Percentiles rank a stretch among this genome's conserved stretches.
phyloP scores from a whole-genome alignment of 768 basidiomycete genomes.

The Flagelloscypha sp. region DNA sequence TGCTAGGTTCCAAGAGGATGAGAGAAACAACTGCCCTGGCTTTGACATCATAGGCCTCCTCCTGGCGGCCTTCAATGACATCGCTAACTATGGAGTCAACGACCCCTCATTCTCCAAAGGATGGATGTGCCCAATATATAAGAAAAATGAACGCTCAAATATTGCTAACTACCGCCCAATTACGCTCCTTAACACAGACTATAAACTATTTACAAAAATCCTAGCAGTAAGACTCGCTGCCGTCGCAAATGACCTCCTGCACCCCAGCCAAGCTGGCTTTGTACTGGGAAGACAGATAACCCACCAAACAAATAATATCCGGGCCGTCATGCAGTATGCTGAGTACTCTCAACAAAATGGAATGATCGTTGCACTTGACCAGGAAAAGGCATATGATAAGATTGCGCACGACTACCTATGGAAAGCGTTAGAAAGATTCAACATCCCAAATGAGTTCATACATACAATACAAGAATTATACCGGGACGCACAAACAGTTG shows the following conservation, averaged over 20 bases:
- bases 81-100: conserved; percentile 4
- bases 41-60: conserved; percentile 5
- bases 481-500: conserved; percentile 4
- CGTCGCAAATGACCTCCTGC: conserved; percentile 2
- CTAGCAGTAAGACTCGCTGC: conserved; percentile 5
- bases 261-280: conserved; percentile 17
- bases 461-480: conserved; percentile 14
- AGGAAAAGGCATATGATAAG: conserved; percentile 33
- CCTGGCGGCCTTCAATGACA: conserved; percentile 9
- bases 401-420: conserved; percentile 24
- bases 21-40: not conserved
- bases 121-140: conserved; percentile 13
- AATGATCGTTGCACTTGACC: conserved; percentile 22
- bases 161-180: conserved; percentile 12
- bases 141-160: conserved; percentile 6
- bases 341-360: conserved; percentile 19
- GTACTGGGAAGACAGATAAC: conserved; percentile 14
- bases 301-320: no score
- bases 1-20: not conserved
- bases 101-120: conserved; percentile 5
- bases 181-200: conserved; percentile 13
- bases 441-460: conserved; percentile 16
- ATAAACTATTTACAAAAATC: conserved; percentile 13
- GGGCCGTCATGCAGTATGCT: conserved; percentile 17
- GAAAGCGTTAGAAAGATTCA: conserved; percentile 14